Evolutionary conservation across 1,139 yeast genomes (phyloP), one percentile per base, ranked within the genome.

Genomic region (Eremothecium cymbalariae): DNA sequence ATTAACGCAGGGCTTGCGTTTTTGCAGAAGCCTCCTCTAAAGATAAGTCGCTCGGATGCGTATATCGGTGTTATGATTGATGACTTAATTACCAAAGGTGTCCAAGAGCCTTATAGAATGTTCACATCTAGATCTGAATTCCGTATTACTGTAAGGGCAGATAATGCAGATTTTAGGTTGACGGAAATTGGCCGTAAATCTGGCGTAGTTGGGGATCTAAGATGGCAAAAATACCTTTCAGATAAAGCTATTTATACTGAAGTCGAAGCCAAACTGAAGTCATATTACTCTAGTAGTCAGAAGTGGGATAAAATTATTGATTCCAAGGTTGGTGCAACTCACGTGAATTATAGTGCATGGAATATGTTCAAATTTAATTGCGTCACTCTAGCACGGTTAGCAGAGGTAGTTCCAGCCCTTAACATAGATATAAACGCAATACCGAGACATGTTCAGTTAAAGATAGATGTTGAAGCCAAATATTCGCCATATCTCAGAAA

Each of bases 51-150:
- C 42, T 70, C 85, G 1, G 93, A 86, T 53, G 96, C 95, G 0
- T 88, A 84, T 51, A 70, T 85, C 40, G 99, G 98, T 1, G 95
- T 90, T 5, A 64, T 93, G 40, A 79, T 93, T 28, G 98, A 93
- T 58, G 99, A 93, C 60, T 66, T 93, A 46, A 82, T 86, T 24
- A 88, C 96, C 1, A 85, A 86, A 59, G 99, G 98, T 13, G 95
- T 93, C 1, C 88, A 81, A 41, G 99, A 93, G 55, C 99, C 99
- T 1, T 93, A 93, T 56, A 68, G 99, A 43, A 93, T 93, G 98
- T 93, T 93, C 53, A 93, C 98, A 0, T 85, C 96, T 2, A 70
- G 99, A 36, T 83, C 95, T 0, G 99, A 93, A 55, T 93, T 85
- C 57, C 68, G 98, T 51, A 74, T 93, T 28, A 78, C 88, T 18